These are phyloP conservation scores for Pythium sp. DNA, from an alignment of 352 stramenopile species.

Conservation along the genomic window DNA sequence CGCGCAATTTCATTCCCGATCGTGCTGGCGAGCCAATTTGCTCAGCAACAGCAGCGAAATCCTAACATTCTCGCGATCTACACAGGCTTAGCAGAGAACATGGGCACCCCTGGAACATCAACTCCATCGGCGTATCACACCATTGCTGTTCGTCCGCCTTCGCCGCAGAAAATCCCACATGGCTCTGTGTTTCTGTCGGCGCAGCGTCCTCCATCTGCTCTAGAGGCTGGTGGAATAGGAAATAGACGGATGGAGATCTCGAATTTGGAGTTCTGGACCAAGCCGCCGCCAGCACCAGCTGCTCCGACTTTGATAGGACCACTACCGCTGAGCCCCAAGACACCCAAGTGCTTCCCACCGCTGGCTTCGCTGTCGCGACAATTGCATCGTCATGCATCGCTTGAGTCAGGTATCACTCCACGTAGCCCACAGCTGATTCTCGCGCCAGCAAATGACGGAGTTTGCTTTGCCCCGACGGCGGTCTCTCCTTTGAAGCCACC, in stretches of 20 bases:
- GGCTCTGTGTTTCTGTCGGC: constrained; percentile 28
- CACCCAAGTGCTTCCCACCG: constrained; percentile 20
- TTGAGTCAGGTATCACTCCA: constrained; percentile 8
- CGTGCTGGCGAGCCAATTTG: constrained; percentile 11
- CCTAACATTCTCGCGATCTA: constrained; percentile 17
- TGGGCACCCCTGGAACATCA: neutral
- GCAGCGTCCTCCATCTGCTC: constrained; percentile 6
- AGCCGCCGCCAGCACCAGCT: neutral
- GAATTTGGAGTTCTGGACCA: constrained; percentile 1
- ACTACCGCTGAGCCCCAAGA: constrained; percentile 5
- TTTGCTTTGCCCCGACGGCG: constrained; percentile 13
- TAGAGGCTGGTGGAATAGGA: neutral
- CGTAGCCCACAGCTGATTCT: neutral
- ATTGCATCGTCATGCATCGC: neutral
- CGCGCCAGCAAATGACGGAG: constrained; percentile 6
- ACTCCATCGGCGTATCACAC: constrained; percentile 19
- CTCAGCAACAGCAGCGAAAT: constrained; percentile 5
- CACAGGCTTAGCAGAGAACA: constrained; percentile 9
- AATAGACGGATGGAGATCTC: neutral
- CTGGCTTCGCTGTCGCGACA: constrained; percentile 7
- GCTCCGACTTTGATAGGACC: neutral
- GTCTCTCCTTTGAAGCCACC: constrained; percentile 8
- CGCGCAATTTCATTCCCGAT: constrained; percentile 33
- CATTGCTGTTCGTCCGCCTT: constrained; percentile 27
- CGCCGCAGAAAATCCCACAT: constrained; percentile 28